These are phyloP conservation scores for Craterostigma plantagineum DNA, from an alignment of 257 asterid genomes.

Conservation along the genomic window DNA sequence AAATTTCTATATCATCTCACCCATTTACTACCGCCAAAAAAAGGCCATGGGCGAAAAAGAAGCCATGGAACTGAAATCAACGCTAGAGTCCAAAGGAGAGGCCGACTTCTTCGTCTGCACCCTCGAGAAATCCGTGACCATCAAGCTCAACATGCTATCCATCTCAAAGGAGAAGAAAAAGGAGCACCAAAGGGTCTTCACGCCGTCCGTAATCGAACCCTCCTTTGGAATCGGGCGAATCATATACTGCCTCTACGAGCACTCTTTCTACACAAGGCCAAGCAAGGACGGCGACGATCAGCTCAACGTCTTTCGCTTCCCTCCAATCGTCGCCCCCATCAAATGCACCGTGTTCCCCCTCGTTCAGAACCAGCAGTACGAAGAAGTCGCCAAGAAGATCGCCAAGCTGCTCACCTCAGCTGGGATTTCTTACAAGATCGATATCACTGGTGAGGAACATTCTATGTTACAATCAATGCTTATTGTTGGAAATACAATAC, in stretches of 20 bases:
- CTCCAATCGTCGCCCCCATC: slow-evolving; percentile 73
- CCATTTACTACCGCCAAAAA: too few species aligned
- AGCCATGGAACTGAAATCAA: slow-evolving; percentile 63
- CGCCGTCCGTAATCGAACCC: slow-evolving; percentile 86
- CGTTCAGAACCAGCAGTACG: slow-evolving; percentile 62
- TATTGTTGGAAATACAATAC: too few species aligned
- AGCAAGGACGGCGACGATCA: slow-evolving; percentile 70
- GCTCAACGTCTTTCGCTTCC: slow-evolving; percentile 63
- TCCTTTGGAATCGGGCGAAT: slow-evolving; percentile 85
- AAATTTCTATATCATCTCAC: too few species aligned
- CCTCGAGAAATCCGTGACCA: slow-evolving; percentile 46
- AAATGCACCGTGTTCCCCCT: slow-evolving; percentile 87
- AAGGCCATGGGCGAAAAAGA: slow-evolving; percentile 68
- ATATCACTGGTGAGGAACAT: slow-evolving; percentile 52
- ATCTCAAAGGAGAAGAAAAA: slow-evolving; percentile 52
- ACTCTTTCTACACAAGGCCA: slow-evolving; percentile 59
- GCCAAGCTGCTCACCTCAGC: slow-evolving; percentile 38
- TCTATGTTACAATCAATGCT: not conserved
- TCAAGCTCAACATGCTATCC: slow-evolving; percentile 53
- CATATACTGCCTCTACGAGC: slow-evolving; percentile 75
- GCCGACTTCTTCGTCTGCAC: slow-evolving; percentile 58
- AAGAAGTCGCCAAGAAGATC: slow-evolving; percentile 48
- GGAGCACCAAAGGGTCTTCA: slow-evolving; percentile 77
- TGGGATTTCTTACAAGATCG: slow-evolving; percentile 76
- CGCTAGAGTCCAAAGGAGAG: slow-evolving; percentile 48